Conservation (phyloP, 306 rosid species). For the Carpinus viminea region DNA sequence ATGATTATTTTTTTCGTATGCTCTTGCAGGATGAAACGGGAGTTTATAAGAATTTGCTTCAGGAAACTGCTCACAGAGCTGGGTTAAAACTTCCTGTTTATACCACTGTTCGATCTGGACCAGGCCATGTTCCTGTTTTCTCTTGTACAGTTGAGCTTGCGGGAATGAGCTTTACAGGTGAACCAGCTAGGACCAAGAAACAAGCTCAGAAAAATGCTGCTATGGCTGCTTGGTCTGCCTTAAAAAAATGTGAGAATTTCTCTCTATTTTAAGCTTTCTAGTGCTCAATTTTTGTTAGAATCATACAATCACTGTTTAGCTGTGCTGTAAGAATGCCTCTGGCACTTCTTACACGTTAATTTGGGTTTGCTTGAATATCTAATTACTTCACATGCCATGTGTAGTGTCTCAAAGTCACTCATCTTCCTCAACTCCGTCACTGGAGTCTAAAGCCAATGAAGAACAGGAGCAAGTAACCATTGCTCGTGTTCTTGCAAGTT, state of each 20-base stretch:
- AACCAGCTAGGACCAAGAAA: conserved; percentile 73
- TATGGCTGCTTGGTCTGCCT: conserved; percentile 74
- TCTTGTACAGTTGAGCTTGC: conserved; percentile 81
- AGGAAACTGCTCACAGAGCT: conserved; percentile 89
- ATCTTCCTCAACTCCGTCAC: conserved; percentile 38
- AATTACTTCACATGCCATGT: conserved; percentile 29
- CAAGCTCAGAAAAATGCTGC: conserved; percentile 93
- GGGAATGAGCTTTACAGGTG: conserved; percentile 67
- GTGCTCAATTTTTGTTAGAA: conserved; percentile 4
- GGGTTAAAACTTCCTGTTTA: conserved; percentile 80
- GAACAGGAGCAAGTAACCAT: conserved; percentile 71
- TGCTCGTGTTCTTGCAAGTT: conserved; percentile 58
- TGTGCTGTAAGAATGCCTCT: conserved; percentile 15
- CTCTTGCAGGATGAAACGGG: conserved; percentile 70
- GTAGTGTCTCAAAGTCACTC: conserved; percentile 60
- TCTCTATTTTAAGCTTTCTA: neutral
- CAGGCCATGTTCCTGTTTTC: conserved; percentile 64
- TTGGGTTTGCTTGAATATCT: conserved; percentile 7
- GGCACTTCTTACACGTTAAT: neutral
- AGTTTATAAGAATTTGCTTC: conserved; percentile 84
- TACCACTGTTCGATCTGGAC: conserved; percentile 64
- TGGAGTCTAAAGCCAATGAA: conserved; percentile 49
- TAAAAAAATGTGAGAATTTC: conserved; percentile 59
- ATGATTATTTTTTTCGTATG: neutral
- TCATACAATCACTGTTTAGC: conserved; percentile 12